Percentiles rank a stretch among this genome's conserved stretches.
phyloP scores from a whole-genome alignment of 768 basidiomycete species.

The Antrodiella citrinella region DNA sequence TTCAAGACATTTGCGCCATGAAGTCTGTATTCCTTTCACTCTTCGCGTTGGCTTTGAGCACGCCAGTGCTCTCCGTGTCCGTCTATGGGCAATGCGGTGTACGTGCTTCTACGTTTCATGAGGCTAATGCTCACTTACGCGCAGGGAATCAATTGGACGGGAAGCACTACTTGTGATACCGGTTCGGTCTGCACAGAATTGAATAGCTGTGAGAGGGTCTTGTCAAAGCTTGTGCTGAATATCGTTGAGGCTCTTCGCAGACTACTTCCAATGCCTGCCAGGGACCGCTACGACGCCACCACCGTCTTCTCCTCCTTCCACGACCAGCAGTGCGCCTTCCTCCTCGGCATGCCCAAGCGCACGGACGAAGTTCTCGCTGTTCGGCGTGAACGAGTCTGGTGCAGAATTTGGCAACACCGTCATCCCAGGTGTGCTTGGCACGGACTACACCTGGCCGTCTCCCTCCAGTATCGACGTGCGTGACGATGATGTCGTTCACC shows the following conservation, averaged over 20 bases:
- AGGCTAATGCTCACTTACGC: not conserved
- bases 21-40: conserved; percentile 16
- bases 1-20: conserved; percentile 9
- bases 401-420: conserved; percentile 48
- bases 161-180: conserved; percentile 37
- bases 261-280: conserved; percentile 42
- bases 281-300: conserved; percentile 21
- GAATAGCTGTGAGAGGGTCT: conserved; percentile 35
- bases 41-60: conserved; percentile 17
- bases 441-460: conserved; percentile 42
- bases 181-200: conserved; percentile 32
- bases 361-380: conserved; percentile 50
- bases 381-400: conserved; percentile 56
- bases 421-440: conserved; percentile 38
- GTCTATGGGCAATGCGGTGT: conserved; percentile 46
- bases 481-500: conserved; percentile 4
- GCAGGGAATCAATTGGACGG: conserved; percentile 33
- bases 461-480: conserved; percentile 32
- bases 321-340: conserved; percentile 14
- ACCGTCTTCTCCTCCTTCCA: conserved; percentile 23
- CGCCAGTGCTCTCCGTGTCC: conserved; percentile 23
- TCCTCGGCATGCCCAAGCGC: conserved; percentile 27
- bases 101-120: conserved; percentile 1
- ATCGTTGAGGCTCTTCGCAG: conserved; percentile 22
- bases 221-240: not conserved